These are phyloP conservation scores for Backusella morwellensis DNA, from an alignment of 192 early-diverging fungal species.

Conservation along the genomic window DNA sequence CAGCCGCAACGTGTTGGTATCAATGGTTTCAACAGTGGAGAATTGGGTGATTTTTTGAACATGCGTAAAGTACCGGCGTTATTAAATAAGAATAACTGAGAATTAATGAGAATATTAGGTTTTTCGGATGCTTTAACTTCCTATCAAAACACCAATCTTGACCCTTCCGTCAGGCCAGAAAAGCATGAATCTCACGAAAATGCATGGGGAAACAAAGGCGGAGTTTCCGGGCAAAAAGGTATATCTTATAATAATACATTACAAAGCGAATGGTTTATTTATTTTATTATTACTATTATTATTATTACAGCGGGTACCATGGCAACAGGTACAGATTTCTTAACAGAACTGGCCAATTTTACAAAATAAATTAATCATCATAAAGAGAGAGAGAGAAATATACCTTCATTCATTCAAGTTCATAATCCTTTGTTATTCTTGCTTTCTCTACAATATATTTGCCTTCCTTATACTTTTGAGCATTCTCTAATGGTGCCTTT, in stretches of 20 bases:
- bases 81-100: not conserved
- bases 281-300: not conserved
- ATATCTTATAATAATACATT: not conserved
- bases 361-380: not conserved
- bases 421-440: slow-evolving; percentile 42
- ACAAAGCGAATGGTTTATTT: not conserved
- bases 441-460: slow-evolving; percentile 57
- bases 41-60: slow-evolving; percentile 7
- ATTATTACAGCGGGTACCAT: not conserved
- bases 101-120: not conserved
- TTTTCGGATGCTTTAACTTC: slow-evolving; percentile 12
- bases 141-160: slow-evolving; percentile 12
- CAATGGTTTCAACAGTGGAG: slow-evolving; percentile 6
- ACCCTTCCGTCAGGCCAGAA: slow-evolving; percentile 11
- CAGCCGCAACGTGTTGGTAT: not conserved
- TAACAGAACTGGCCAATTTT: not conserved
- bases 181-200: slow-evolving; percentile 8
- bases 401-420: not conserved
- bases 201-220: slow-evolving; percentile 2
- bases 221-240: slow-evolving; percentile 6
- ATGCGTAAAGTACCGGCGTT: not conserved
- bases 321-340: slow-evolving; percentile 2
- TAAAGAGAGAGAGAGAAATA: not conserved
- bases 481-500: slow-evolving; percentile 48
- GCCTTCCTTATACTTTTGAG: slow-evolving; percentile 60